Base-by-base conservation (phyloP, 1,284 basidiomycete species). In the Trametes pubescens region DNA sequence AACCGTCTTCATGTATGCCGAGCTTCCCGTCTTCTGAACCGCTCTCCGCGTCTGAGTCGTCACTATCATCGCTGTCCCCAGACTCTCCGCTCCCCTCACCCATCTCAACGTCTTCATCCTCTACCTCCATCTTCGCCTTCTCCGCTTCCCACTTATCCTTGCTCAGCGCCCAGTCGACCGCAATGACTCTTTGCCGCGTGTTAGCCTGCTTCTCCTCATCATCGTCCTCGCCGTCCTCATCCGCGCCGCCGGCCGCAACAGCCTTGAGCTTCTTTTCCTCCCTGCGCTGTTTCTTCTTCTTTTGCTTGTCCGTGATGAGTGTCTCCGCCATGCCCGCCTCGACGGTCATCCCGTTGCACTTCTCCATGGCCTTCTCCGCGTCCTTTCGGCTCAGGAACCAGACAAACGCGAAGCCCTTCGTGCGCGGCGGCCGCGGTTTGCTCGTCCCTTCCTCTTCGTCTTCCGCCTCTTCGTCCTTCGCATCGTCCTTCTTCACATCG, bases 81-180 rank as follows among this genome's bases (percentile, higher is more conserved):
- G 74, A 76, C 38, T 75, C 75, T 18, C 72, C 76, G 37, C 82
- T 78, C 22, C 74, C 79, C 48, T 74, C 74, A 6, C 68, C 74
- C 58, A 66, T 64, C 35, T 65, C 53, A 32, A 59, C 57, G 69
- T 80, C 69, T 10, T 68, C 73, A 52, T 77, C 73, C n/a, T 72
- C 77, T 35, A 77, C 80, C 48, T 82, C 80, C 58, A 84, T 75
- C 77, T 81, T 87, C 66, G 81, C 86, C 78, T 86, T 89, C 76
- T 89, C 91, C 73, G 92, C 88, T 75, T 95, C 86, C 92, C 93
- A 98, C 76, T 92, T 93, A 61, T 94, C 92, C 79, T 99, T 98
- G 75, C 94, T 94, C 73, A 99, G 78, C 6, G 96, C 96, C 95
- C 96, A 99, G 80, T 99, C 96, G 38, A 99, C 97, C 6, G 96